Evolutionary conservation across 1,284 basidiomycete species (phyloP), one percentile per base, ranked within the genome.

Genomic region (Ustilago shanxiensis): DNA sequence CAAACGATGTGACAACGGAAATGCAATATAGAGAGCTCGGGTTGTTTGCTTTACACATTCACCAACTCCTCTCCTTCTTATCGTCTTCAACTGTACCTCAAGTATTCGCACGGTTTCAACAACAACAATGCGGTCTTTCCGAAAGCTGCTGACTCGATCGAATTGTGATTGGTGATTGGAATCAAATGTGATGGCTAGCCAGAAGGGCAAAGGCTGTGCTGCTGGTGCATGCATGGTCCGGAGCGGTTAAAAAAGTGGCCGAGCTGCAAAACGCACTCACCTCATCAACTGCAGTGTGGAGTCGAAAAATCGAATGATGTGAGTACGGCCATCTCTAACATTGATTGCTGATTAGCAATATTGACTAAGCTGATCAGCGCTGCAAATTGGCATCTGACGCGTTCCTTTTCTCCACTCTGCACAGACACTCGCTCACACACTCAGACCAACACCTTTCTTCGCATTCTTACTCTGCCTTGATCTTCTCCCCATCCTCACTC

Each of bases 381-480:
- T 41, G 22, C 31, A 16, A 3, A 39, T 2, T 39, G 0, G 24
- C 52, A 56, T 60, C 53, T 70, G 61, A 70, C 68, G 68, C 61
- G 68, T 70, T 64, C 60, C n/a, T n/a, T n/a, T 53, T 68, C 66
- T 62, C 55, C 55, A 45, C 51, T 56, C 59, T 45, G 66, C 55
- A 54, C 66, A 68, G 41, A 24, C 55, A 49, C 29, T 28, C 22
- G 22, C 14, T n/a, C n/a, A n/a, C n/a, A 33, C 31, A 33, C 31
- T 39, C 31, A 41, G 26, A 66, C 65, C 60, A 63, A 61, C 53
- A 56, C 49, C n/a, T n/a, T n/a, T n/a, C n/a, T n/a, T n/a, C n/a
- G n/a, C n/a, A n/a, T n/a, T n/a, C n/a, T n/a, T n/a, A n/a, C n/a
- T n/a, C n/a, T n/a, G n/a, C n/a, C n/a, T n/a, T n/a, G n/a, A n/a